Evolutionary conservation across 1,284 basidiomycete species (phyloP), one percentile per base, ranked within the genome.

Genomic region (Tilletiaria anomala): DNA sequence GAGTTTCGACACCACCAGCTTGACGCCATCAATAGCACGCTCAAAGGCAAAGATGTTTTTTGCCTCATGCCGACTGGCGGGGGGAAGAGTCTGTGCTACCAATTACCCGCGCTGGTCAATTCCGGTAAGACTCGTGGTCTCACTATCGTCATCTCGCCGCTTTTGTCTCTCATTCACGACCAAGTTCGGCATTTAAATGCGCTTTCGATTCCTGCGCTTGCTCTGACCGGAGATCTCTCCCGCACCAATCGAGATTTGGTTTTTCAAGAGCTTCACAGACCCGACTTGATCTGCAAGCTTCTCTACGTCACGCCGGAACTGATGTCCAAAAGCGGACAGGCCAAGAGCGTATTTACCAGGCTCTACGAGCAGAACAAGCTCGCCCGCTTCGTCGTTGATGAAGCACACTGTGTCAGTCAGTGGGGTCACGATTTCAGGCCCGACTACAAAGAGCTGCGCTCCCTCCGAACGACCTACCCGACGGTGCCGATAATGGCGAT

Each of bases 31-130:
- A 76, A 78, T 38, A 80, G 80, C 3, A 80, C 83, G 0, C 72
- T 97, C 65, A 71, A 73, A 1, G 87, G 82, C 2, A 75, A 73
- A 37, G 89, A 97, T 59, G 85, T 88, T 11, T 88, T 96, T 54
- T 84, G 94, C 15, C 74, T 97, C 5, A 91, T 96, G 79, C 91
- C 93, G 0, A 97, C 91, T 0, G 91, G 91, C 20, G 91, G 89
- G 5, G 91, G 89, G 1, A 96, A 96, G 70, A 71, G 73, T 64
- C 52, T 75, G 18, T 73, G 71, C 32, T 76, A 78, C 55, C 78
- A 81, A 44, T 75, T 96, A 0, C 91, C 91, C 0, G 89, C 88
- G 1, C 73, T 93, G 16, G 82, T 87, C 58, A 71, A 73, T 26
- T 70, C 70, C 1, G 86, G 84, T 3, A 74, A 70, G 54, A 84